Conservation (phyloP, 805 yeast species). For the Kuraishia molischiana region DNA sequence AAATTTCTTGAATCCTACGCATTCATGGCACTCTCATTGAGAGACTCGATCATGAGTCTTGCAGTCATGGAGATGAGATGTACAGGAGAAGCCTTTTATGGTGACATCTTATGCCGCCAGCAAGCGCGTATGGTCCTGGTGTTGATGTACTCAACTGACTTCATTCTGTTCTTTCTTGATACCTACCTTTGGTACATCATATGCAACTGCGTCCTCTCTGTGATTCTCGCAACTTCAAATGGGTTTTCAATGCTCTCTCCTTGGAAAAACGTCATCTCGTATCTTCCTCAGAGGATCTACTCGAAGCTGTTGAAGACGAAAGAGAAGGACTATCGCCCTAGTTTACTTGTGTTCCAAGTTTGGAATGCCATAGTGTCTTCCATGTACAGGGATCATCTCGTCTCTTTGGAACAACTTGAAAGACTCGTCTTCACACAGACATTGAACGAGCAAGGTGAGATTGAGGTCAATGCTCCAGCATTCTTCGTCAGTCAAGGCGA, state of each 20-base stretch:
- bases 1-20: constrained; percentile 45
- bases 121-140: constrained; percentile 32
- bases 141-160: constrained; percentile 32
- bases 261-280: constrained; percentile 44
- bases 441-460: constrained; percentile 38
- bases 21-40: constrained; percentile 40
- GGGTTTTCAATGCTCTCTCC: constrained; percentile 50
- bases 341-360: constrained; percentile 31
- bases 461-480: constrained; percentile 27
- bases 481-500: constrained; percentile 43
- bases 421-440: constrained; percentile 26
- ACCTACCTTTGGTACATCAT: constrained; percentile 50
- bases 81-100: constrained; percentile 29
- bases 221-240: constrained; percentile 36
- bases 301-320: constrained; percentile 35
- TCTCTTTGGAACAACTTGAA: constrained; percentile 39
- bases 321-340: constrained; percentile 32
- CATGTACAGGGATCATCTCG: constrained; percentile 43
- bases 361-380: constrained; percentile 48
- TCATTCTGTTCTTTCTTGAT: constrained; percentile 41
- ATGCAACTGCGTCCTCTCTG: constrained; percentile 43
- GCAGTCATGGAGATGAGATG: constrained; percentile 35
- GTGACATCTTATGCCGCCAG: constrained; percentile 28
- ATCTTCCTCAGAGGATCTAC: constrained; percentile 40
- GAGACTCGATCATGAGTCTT: constrained; percentile 41